phyloP scores from a whole-genome alignment of 2,329 filamentous ascomycete genomes.

The Xylaria sp. region DNA sequence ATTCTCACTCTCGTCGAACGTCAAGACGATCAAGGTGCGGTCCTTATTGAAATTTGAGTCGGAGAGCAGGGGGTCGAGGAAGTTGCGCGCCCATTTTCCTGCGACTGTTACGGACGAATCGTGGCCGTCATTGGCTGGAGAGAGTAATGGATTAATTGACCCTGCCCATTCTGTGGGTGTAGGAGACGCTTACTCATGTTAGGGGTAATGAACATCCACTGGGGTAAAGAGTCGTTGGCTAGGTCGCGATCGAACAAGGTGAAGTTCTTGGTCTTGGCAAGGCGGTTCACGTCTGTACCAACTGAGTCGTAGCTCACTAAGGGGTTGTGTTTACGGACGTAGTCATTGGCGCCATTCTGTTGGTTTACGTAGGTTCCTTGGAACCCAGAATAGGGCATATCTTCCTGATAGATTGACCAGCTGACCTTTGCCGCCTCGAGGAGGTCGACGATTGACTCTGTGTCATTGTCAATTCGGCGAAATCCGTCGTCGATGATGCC shows the following conservation, averaged over 20 bases:
- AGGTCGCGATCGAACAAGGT: slow-evolving; percentile 41
- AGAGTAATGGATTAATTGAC: not conserved
- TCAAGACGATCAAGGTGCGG: slow-evolving; percentile 41
- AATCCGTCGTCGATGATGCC: slow-evolving; percentile 61
- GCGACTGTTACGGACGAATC: slow-evolving; percentile 39
- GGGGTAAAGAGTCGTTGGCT: slow-evolving; percentile 35
- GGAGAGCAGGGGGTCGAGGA: slow-evolving; percentile 37
- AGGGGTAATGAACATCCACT: slow-evolving; percentile 51
- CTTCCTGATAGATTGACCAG: slow-evolving; percentile 61
- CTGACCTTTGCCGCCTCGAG: slow-evolving; percentile 53
- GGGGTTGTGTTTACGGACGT: slow-evolving; percentile 69
- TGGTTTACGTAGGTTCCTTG: slow-evolving; percentile 59
- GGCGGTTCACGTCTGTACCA: slow-evolving; percentile 35
- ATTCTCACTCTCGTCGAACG: slow-evolving; percentile 40
- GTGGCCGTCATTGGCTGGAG: slow-evolving; percentile 38
- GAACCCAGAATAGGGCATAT: slow-evolving; percentile 56
- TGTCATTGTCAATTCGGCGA: slow-evolving; percentile 48
- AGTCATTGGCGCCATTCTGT: slow-evolving; percentile 60
- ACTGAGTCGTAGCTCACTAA: slow-evolving; percentile 43
- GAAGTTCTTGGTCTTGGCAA: slow-evolving; percentile 43
- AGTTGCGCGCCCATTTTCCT: slow-evolving; percentile 37
- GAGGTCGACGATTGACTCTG: slow-evolving; percentile 56
- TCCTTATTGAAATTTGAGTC: slow-evolving; percentile 45
- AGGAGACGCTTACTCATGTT: slow-evolving; percentile 47
- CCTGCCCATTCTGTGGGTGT: not conserved